Conservation (phyloP, 2,329 filamentous ascomycete genomes). For the Monosporascus sp. region DNA sequence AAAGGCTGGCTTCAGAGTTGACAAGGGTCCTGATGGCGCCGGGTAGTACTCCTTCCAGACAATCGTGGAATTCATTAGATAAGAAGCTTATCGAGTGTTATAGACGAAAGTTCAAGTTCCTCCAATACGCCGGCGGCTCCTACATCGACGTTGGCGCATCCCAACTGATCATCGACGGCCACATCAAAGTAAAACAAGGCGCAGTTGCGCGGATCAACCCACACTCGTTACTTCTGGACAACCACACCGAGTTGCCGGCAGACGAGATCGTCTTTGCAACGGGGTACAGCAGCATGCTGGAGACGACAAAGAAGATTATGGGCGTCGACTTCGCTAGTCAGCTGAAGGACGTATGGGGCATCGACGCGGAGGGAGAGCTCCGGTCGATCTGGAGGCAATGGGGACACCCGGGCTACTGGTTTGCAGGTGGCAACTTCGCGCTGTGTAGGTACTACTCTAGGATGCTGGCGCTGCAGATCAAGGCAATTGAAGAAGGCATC, state of each 20-base stretch:
- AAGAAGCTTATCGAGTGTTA: no score
- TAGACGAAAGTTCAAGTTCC: no score
- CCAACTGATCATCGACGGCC: slow-evolving; percentile 56
- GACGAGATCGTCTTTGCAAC: slow-evolving; percentile 48
- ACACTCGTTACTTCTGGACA: slow-evolving; percentile 32
- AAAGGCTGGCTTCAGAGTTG: slow-evolving; percentile 56
- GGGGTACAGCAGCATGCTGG: slow-evolving; percentile 50
- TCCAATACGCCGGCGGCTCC: slow-evolving; percentile 55
- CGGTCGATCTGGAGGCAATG: slow-evolving; percentile 36
- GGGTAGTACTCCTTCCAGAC: no score
- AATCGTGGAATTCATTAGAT: no score
- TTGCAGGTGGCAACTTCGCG: slow-evolving; percentile 46
- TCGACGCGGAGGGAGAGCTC: slow-evolving; percentile 26
- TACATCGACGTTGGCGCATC: slow-evolving; percentile 66
- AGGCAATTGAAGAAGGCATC: slow-evolving; percentile 38
- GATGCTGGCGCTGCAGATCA: slow-evolving; percentile 44
- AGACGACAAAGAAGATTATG: slow-evolving; percentile 42
- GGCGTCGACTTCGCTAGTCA: slow-evolving; percentile 45
- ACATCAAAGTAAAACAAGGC: slow-evolving; percentile 58
- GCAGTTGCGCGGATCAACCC: slow-evolving; percentile 28
- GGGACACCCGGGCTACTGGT: slow-evolving; percentile 46
- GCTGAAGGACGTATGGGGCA: slow-evolving; percentile 43
- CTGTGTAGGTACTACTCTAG: slow-evolving; percentile 42
- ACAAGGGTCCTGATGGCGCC: slow-evolving; percentile 49
- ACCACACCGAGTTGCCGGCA: slow-evolving; percentile 41